Evolutionary conservation across 1,139 yeast genomes (phyloP), one percentile per base, ranked within the genome.

Genomic region (Pneumocystis wakefieldiae): DNA sequence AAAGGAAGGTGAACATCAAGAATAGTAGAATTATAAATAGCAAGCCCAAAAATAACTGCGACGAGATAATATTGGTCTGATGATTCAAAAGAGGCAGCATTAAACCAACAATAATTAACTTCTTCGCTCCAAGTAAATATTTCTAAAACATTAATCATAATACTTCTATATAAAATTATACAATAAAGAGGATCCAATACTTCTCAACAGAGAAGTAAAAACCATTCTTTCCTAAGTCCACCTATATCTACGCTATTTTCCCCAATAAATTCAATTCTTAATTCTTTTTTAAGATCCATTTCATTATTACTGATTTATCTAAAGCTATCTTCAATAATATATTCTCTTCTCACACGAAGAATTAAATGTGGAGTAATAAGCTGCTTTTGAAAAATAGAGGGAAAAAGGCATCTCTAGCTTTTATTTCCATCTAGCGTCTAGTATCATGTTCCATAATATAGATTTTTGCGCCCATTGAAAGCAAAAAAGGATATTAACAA

Each of bases 171-270:
- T 19, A 64, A 59, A 64, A 87, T 80, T 75, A 86, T 77, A 0
- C 89, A 88, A 59, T 83, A 80, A 61, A 76, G 76, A 0, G 90
- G 86, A 69, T 80, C 81, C 70, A 91, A 87, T 1, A 92, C 73
- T 32, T 85, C 84, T 65, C 82, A 81, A 0, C 87, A 84, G 58
- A 92, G 75, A 39, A 90, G 73, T 62, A 84, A 76, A 73, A 92
- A 91, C 97, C 97, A 92, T 71, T 92, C 97, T 71, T 90, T 91
- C 68, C 85, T 82, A 66, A 91, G 77, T 0, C 98, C 98, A 1
- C 97, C 98, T 0, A 90, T 97, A 76, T 92, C 98, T 29, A 91
- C 80, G 0, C 97, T 97, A 0, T 92, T 94, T 70, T 92, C 97
- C 63, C 84, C 84, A 2, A 85, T 73, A 72, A 92, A 92, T 69